These are phyloP conservation scores for Plantago lanceolata DNA, from an alignment of 305 asterid species.

Conservation along the genomic window DNA sequence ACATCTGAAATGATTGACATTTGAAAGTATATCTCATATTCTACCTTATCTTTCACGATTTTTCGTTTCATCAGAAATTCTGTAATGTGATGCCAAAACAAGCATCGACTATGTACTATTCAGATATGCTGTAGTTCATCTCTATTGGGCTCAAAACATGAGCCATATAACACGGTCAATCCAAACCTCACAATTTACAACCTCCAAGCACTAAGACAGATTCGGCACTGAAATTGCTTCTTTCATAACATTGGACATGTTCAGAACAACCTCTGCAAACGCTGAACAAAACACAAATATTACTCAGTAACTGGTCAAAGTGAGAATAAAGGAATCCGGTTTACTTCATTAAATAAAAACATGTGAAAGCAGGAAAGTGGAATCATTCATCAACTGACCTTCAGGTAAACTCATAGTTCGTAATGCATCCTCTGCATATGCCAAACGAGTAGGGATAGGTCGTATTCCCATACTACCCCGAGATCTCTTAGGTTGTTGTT, in stretches of 20 bases:
- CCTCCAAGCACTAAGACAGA: neutral
- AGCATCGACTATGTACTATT: neutral
- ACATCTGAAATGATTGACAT: too few species aligned
- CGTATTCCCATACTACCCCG: slow-evolving; percentile 35
- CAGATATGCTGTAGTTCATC: neutral
- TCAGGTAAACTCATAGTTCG: slow-evolving; percentile 79
- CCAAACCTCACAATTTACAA: slow-evolving; percentile 1
- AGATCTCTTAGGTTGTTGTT: slow-evolving; percentile 41
- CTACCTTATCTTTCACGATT: too few species aligned
- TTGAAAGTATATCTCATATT: too few species aligned
- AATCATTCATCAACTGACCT: slow-evolving; percentile 41
- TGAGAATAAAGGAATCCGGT: neutral
- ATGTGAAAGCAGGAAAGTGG: neutral
- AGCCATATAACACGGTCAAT: neutral
- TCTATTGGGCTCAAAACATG: neutral
- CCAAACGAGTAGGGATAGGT: slow-evolving; percentile 55
- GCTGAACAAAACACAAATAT: slow-evolving; percentile 40
- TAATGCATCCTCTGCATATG: slow-evolving; percentile 75
- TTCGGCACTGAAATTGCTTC: slow-evolving; percentile 35
- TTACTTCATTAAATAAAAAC: neutral
- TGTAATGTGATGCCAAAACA: too few species aligned
- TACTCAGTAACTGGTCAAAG: neutral
- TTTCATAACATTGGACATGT: slow-evolving; percentile 61
- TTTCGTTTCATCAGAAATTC: too few species aligned
- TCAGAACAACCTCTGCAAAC: slow-evolving; percentile 78